Base-by-base conservation (phyloP, 805 yeast species). In the Wickerhamiella hasegawae region DNA sequence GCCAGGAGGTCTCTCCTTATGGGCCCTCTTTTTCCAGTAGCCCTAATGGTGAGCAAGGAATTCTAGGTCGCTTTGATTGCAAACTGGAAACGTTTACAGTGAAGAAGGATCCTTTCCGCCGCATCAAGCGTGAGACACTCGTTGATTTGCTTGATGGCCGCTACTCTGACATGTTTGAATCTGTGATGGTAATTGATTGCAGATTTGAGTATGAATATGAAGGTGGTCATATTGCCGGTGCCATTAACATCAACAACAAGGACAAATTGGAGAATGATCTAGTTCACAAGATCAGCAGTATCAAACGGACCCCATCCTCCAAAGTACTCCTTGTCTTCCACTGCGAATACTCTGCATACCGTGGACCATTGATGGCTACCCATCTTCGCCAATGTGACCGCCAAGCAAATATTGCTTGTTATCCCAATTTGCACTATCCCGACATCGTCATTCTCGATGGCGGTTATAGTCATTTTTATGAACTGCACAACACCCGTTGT, bases 341-440 rank as follows among this genome's bases (percentile, higher is more conserved):
- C 57, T 90, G 98, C 58, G 98, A 90, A 57, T 87, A 83, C 54
- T 77, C 92, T 26, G 72, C 92, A 4, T 82, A 77, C 52, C 66
- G 98, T 40, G 94, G 97, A n/a, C 98, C 98, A 4, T 61, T 77
- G 32, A 72, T 90, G 78, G 97, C 97, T 1, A 63, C 73, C 36
- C 84, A 83, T 53, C 65, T 90, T 38, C 64, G 98, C 41, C 76
- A 76, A 40, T 69, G 79, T 46, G 98, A 90, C 58, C 69, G 98
- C 42, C 67, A 68, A 27, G 46, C 72, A 35, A 84, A 85, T 54
- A 64, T 71, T 41, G 73, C 76, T 38, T 63, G 68, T 41, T 90
- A 90, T 56, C 98, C 98, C 0, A 61, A 68, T 40, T 62, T 90
- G 38, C 71, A 69, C 43, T 90, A 77, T 52, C 98, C 98, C 2